Percentiles rank a stretch among this genome's conserved stretches.
Conservation (phyloP, 208 protist species). For the Acanthamoeba lugdunensis region DNA sequence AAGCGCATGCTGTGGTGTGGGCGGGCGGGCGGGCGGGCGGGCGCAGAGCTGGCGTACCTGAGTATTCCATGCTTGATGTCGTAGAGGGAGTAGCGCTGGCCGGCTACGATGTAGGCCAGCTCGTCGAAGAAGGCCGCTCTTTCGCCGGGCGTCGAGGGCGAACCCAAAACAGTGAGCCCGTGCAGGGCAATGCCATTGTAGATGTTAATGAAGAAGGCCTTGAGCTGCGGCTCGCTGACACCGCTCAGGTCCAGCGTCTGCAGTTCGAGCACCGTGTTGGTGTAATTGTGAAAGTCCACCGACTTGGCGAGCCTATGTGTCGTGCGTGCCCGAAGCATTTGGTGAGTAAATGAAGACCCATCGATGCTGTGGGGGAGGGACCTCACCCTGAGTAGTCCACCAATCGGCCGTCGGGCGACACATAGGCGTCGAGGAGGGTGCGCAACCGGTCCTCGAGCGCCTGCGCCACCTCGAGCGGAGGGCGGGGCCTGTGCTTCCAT, state of each 20-base stretch:
- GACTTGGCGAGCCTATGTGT: conserved; percentile 12
- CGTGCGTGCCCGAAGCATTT: background rate
- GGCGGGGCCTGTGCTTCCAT: conserved; percentile 25
- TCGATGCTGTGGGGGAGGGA: background rate
- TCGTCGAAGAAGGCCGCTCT: conserved; percentile 67
- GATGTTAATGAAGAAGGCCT: conserved; percentile 65
- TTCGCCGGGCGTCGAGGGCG: conserved; percentile 35
- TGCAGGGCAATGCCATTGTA: conserved; percentile 65
- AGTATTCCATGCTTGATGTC: conserved; percentile 68
- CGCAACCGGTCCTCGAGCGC: background rate
- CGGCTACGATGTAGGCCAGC: conserved; percentile 47
- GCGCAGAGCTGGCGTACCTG: background rate
- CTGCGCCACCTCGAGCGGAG: background rate
- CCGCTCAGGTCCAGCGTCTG: conserved; percentile 49
- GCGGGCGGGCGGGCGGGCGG: too few relatives aligned
- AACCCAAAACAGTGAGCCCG: background rate
- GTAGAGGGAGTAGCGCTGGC: conserved; percentile 64
- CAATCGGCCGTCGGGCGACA: conserved; percentile 16
- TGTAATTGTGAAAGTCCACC: conserved; percentile 61
- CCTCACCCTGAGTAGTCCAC: conserved; percentile 14
- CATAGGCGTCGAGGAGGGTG: background rate
- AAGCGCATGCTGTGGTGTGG: background rate
- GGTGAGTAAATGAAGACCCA: background rate
- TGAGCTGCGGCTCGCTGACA: background rate
- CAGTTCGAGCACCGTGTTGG: conserved; percentile 6